Conservation (phyloP, 345 rosid species). For the Triadica sebifera region DNA sequence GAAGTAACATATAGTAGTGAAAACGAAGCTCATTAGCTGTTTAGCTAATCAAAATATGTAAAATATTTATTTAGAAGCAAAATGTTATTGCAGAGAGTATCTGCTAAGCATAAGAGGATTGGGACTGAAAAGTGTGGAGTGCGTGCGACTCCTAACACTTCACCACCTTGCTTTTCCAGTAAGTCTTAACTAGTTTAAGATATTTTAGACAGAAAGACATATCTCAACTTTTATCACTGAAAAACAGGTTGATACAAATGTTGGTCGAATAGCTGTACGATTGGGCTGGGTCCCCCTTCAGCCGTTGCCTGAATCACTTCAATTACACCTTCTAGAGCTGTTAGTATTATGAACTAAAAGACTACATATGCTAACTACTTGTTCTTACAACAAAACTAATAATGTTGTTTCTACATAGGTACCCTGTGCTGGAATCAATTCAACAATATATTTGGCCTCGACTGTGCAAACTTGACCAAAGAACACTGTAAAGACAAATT, state of each 20-base stretch:
- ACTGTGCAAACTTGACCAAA: conserved; percentile 35
- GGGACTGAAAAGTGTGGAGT: conserved; percentile 36
- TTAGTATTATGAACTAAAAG: conserved; percentile 19
- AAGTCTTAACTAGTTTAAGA: conserved; percentile 9
- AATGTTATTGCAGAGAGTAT: conserved; percentile 23
- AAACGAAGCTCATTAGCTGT: no score
- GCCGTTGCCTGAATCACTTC: conserved; percentile 34
- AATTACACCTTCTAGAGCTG: conserved; percentile 34
- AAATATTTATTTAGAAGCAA: no score
- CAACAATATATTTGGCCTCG: conserved; percentile 33
- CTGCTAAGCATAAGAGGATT: conserved; percentile 29
- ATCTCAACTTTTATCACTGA: background rate
- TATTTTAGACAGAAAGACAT: no score
- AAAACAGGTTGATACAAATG: conserved; percentile 36
- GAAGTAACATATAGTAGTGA: no score
- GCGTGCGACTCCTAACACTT: conserved; percentile 32
- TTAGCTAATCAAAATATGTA: no score
- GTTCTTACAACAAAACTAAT: conserved; percentile 2
- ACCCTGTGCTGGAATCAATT: conserved; percentile 33
- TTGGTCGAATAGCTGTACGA: conserved; percentile 35
- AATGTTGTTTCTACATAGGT: conserved; percentile 17
- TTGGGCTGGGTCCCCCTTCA: conserved; percentile 39
- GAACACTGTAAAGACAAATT: conserved; percentile 27
- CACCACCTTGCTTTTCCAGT: conserved; percentile 33
- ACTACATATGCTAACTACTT: conserved; percentile 5